Base-by-base conservation (phyloP, 192 early-diverging fungal species). In the Coemansia sp. region DNA sequence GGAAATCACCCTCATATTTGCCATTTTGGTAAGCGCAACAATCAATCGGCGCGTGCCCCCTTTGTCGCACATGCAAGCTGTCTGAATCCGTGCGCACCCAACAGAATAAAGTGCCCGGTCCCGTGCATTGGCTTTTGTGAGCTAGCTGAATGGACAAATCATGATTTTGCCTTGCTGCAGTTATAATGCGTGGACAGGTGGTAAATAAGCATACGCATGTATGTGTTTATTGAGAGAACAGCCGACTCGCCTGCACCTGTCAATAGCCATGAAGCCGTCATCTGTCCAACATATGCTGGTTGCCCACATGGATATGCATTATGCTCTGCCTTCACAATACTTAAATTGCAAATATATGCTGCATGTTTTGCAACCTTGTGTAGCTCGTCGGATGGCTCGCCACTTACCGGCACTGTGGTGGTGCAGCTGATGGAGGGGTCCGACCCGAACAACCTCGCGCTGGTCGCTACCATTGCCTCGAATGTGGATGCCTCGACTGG, bases 401-500 rank as follows among this genome's bases (percentile, higher is more conserved):
- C 69, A 26, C 73, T 81, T 10, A 71, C 78, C n/a, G 78, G 72
- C 58, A 68, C 64, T 1, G 72, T 74, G 24, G 62, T 56, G 1
- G 57, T 81, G 16, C 65, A 81, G 78, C 71, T 81, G 72, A 74
- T 81, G 78, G 63, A 69, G 50, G 78, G 78, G 37, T 16, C 51
- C 16, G 72, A 81, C 62, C 52, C 62, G 57, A 74, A 73, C 77
- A 67, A 81, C 54, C 78, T 81, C 12, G 26, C 32, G 57, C 63
- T 62, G 1, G 57, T 81, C 12, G 23, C 59, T 29, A 62, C 54
- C 13, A 59, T 81, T 56, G 78, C 65, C 43, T 39, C 65, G 19
- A 54, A 56, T 57, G 24, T 68, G 16, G 26, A 61, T 0, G 72
- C 73, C 14, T 22, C 62, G 32, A 37, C 23, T 14, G 68, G 73